phyloP scores from a whole-genome alignment of 345 rosid species.

The Camelina hispida region DNA sequence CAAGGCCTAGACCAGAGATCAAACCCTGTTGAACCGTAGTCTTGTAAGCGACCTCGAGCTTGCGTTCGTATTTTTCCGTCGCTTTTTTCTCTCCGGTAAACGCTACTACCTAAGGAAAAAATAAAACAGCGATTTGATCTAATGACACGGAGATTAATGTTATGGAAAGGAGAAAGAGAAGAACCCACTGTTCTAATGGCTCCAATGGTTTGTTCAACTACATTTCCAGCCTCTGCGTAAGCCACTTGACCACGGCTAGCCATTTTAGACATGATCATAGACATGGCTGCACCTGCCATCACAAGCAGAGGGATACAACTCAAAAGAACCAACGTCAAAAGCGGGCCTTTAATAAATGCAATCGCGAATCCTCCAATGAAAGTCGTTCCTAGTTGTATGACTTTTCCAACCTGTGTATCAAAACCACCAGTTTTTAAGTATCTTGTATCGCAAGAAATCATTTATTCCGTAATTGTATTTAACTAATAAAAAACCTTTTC shows the following conservation, averaged over 20 bases:
- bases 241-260: conserved; percentile 80
- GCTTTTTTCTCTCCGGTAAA: conserved; percentile 88
- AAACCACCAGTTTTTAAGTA: background rate
- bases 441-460: conserved; percentile 7
- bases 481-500: conserved; percentile 59
- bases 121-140: background rate
- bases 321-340: conserved; percentile 56
- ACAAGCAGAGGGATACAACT: conserved; percentile 69
- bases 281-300: conserved; percentile 61
- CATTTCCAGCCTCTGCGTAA: conserved; percentile 83
- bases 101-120: conserved; percentile 67
- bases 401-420: conserved; percentile 72
- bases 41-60: conserved; percentile 61
- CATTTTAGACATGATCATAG: conserved; percentile 65
- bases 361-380: conserved; percentile 71
- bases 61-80: conserved; percentile 59
- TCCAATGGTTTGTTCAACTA: conserved; percentile 86
- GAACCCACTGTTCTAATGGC: conserved; percentile 77
- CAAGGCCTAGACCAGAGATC: conserved; percentile 74
- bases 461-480: too few species aligned
- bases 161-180: background rate
- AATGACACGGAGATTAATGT: background rate
- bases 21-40: conserved; percentile 69
- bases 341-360: conserved; percentile 74
- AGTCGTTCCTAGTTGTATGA: conserved; percentile 62